Evolutionary conservation across 306 rosid species (phyloP).

Genomic region (Dalbergia cochinchinensis): DNA sequence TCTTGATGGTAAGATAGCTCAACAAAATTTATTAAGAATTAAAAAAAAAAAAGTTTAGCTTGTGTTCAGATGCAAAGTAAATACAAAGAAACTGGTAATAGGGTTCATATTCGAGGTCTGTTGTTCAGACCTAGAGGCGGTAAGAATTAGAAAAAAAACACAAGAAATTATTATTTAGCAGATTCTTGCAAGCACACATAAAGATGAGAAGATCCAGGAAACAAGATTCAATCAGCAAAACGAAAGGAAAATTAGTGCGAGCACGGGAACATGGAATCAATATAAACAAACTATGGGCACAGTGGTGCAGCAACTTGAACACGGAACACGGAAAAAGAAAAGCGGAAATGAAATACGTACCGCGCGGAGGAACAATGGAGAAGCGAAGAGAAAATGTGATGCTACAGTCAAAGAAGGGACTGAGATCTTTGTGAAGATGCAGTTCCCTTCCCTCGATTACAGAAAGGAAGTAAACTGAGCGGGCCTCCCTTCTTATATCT

Average conservation of each 20-base stretch:
- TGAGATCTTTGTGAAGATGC: neutral
- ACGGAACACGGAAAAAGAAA: too few relatives aligned
- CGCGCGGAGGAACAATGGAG: neutral
- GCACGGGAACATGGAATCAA: too few relatives aligned
- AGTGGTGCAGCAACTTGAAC: too few relatives aligned
- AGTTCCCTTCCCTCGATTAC: neutral
- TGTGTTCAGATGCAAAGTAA: neutral
- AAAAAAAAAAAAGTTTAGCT: neutral
- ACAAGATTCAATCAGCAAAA: neutral
- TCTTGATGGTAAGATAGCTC: too few relatives aligned
- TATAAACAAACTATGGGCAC: too few relatives aligned
- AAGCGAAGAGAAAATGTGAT: neutral
- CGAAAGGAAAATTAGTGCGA: neutral
- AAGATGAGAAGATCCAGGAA: neutral
- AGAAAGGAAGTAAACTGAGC: neutral
- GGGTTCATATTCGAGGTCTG: neutral
- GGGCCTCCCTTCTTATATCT: neutral
- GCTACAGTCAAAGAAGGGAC: neutral
- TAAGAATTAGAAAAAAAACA: neutral
- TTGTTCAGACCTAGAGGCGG: slow-evolving; percentile 1
- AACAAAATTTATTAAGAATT: too few relatives aligned
- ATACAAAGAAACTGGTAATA: neutral
- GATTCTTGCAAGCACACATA: neutral
- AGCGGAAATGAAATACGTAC: too few relatives aligned
- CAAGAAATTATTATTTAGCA: neutral